phyloP scores from a whole-genome alignment of 306 rosid species.

The Pueraria montana region DNA sequence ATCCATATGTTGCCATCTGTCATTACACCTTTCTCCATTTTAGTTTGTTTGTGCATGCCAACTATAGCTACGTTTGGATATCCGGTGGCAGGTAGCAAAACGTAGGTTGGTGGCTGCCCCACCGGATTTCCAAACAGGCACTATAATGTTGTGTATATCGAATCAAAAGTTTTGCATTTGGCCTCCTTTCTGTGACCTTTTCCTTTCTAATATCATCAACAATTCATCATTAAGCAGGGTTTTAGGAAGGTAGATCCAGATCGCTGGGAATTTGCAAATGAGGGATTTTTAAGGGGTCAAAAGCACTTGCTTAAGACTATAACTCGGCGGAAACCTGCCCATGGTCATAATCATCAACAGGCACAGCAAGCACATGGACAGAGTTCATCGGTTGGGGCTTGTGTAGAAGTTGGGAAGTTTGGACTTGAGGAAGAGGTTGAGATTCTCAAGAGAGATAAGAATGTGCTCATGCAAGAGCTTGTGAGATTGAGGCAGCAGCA shows the following conservation, averaged over 20 bases:
- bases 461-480: conserved; percentile 95
- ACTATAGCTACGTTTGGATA: too few relatives aligned
- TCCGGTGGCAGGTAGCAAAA: too few relatives aligned
- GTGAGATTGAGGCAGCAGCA: conserved; percentile 95
- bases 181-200: background rate
- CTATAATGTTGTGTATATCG: background rate
- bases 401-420: conserved; percentile 96
- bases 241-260: conserved; percentile 97
- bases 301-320: conserved; percentile 85
- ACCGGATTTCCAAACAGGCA: too few relatives aligned
- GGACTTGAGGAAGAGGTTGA: conserved; percentile 96
- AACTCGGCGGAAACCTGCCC: conserved; percentile 78
- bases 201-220: conserved; percentile 6
- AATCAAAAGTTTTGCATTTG: conserved; percentile 3
- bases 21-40: background rate
- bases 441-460: conserved; percentile 91
- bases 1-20: background rate
- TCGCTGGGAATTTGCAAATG: conserved; percentile 97
- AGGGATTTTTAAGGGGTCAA: conserved; percentile 89
- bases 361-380: conserved; percentile 72
- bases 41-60: conserved; percentile 17
- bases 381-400: conserved; percentile 72
- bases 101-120: too few relatives aligned
- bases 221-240: conserved; percentile 65
- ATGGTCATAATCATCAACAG: conserved; percentile 72